Evolutionary conservation across 2,329 filamentous ascomycete genomes (phyloP).

Genomic region (Coleophoma eucalyptorum): DNA sequence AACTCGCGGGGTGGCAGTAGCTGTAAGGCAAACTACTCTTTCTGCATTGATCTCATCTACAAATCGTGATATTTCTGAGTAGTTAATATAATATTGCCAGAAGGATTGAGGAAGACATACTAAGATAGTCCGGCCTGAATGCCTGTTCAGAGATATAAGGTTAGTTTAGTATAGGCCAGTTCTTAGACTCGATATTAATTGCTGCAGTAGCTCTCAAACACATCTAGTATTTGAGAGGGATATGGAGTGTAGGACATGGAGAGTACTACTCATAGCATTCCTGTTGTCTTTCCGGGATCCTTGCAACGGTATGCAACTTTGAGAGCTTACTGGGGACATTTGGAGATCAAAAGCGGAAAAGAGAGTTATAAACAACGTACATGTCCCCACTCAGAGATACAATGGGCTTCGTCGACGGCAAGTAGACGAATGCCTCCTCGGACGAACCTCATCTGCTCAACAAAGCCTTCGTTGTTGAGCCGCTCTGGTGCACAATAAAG

Average conservation of each 20-base stretch:
- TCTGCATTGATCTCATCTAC: slow-evolving; percentile 51
- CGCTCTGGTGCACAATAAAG: slow-evolving; percentile 57
- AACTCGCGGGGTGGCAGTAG: slow-evolving; percentile 55
- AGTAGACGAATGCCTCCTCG: slow-evolving; percentile 52
- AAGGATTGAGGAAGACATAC: slow-evolving; percentile 17
- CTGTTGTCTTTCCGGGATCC: no score
- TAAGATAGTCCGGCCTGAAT: slow-evolving; percentile 47
- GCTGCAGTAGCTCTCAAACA: no score
- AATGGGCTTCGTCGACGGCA: slow-evolving; percentile 56
- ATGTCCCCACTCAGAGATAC: slow-evolving; percentile 53
- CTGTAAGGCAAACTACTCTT: slow-evolving; percentile 55
- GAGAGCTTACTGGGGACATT: no score
- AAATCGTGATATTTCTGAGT: slow-evolving; percentile 45
- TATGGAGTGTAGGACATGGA: no score
- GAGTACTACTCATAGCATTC: no score
- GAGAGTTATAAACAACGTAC: no score
- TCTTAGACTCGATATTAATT: no score
- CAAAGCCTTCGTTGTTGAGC: slow-evolving; percentile 57
- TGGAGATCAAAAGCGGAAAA: no score
- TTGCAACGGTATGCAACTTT: no score
- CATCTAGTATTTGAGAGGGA: no score
- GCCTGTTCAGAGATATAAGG: slow-evolving; percentile 13
- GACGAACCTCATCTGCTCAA: slow-evolving; percentile 49
- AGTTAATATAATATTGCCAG: not conserved
- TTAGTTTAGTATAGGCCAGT: no score